Conservation (phyloP, 176 grass and related monocot genomes). For the Juncus effusus region DNA sequence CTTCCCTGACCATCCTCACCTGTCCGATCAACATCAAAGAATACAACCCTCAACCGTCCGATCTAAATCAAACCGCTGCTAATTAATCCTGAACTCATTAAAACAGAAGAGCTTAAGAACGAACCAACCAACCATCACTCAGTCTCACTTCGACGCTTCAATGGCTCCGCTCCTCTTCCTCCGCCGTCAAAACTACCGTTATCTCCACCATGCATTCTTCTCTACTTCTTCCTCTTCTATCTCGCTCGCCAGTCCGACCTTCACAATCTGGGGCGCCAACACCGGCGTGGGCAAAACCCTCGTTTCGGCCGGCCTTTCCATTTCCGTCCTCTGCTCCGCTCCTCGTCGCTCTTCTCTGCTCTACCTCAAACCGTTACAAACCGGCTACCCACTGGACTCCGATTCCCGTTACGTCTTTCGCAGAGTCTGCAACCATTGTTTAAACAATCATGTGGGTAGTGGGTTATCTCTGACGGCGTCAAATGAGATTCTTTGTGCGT, state of each 20-base stretch:
- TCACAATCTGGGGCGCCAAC: slow-evolving; percentile 76
- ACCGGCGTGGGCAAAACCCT: slow-evolving; percentile 93
- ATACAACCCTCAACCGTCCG: too few species aligned
- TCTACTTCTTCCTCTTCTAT: slow-evolving; percentile 5
- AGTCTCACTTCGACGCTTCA: not conserved
- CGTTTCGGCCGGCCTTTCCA: slow-evolving; percentile 69
- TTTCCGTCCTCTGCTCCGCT: slow-evolving; percentile 38
- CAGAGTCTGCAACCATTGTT: slow-evolving; percentile 39
- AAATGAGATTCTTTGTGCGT: slow-evolving; percentile 47
- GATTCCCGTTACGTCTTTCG: slow-evolving; percentile 66
- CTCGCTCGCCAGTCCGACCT: slow-evolving; percentile 49
- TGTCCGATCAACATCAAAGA: too few species aligned
- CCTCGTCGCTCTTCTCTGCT: slow-evolving; percentile 28
- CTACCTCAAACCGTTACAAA: slow-evolving; percentile 93
- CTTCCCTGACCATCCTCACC: not conserved
- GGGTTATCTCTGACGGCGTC: slow-evolving; percentile 43
- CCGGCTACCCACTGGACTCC: slow-evolving; percentile 74
- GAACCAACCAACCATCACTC: not conserved
- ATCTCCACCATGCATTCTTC: not conserved
- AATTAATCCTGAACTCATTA: too few species aligned
- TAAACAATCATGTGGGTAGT: slow-evolving; percentile 1
- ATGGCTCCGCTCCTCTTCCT: slow-evolving; percentile 7
- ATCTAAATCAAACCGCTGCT: too few species aligned
- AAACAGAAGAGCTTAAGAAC: not conserved
- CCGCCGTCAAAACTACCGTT: not conserved